phyloP scores from a whole-genome alignment of 2,329 filamentous ascomycete species.

The Microsporum ferrugineum region DNA sequence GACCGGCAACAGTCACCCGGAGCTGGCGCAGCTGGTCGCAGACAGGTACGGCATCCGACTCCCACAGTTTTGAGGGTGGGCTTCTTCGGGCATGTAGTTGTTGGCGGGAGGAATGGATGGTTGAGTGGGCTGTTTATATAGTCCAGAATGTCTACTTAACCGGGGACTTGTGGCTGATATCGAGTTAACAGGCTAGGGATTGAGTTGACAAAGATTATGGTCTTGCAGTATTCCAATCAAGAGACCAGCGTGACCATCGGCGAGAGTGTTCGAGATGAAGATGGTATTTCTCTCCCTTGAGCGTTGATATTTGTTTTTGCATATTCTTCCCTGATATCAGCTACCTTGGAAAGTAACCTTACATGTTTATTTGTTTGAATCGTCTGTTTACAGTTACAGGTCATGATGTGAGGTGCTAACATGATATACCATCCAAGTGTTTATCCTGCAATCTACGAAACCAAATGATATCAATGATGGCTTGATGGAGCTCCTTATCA shows the following conservation, averaged over 20 bases:
- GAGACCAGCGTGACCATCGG: constrained; percentile 67
- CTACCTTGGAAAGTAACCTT: not conserved
- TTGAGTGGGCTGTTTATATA: not conserved
- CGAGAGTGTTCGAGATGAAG: constrained; percentile 91
- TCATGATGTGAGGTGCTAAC: constrained; percentile 4
- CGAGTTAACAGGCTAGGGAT: constrained; percentile 45
- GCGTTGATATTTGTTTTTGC: not conserved
- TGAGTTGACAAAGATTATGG: constrained; percentile 57
- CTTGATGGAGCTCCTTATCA: constrained; percentile 95
- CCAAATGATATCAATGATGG: constrained; percentile 97
- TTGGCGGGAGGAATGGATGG: not conserved
- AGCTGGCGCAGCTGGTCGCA: constrained; percentile 58
- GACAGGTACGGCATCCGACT: constrained; percentile 42
- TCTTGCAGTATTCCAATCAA: constrained; percentile 56
- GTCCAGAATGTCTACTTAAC: not conserved
- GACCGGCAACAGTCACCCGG: constrained; percentile 63
- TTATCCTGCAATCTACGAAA: constrained; percentile 89
- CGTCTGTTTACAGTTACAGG: not conserved
- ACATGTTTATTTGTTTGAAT: not conserved
- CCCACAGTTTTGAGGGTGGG: not conserved
- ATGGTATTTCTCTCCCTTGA: constrained; percentile 46
- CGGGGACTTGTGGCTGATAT: constrained; percentile 7
- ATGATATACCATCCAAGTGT: constrained; percentile 45
- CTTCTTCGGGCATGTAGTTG: not conserved
- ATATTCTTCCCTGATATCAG: not conserved